Evolutionary conservation across 2,329 filamentous ascomycete species (phyloP), one percentile per base, ranked within the genome.

Genomic region (Ceratocystis diversiconidia): DNA sequence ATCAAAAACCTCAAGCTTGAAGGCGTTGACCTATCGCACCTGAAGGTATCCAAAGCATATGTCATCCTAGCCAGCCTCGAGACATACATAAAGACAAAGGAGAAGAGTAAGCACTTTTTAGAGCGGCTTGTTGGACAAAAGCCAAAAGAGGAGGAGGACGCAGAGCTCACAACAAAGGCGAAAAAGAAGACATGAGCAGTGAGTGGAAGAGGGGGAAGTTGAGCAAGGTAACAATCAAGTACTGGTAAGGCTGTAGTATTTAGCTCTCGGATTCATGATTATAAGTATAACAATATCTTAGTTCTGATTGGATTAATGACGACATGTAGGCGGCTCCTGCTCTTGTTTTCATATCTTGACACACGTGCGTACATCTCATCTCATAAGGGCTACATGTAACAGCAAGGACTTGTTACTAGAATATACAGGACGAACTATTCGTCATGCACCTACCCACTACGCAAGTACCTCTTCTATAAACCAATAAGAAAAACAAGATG

Each of bases 41-140:
- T 95, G 10, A 88, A 85, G 19, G 88, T 95, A 59, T 90, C 86
- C 52, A 86, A 90, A 70, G 87, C 87, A 1, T 96, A 95, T 72
- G 86, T 88, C 0, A 85, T 95, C 0, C 79, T 96, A 0, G 82
- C 92, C 0, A 92, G 92, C 0, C 79, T 96, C 3, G 91, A 96
- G 76, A 82, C 85, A 15, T 96, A 95, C 72, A 76, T 87, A 62
- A 85, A 85, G 70, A 86, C 86, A 12, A 83, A 85, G 62, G 79
- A 79, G 66, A 85, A 85, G 72, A 80, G 87, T 43, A 88, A 87
- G 65, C 65, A 67, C 22, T 62, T 69, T 70, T 82, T 84, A n/a
- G 78, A 63, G 43, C 48, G 44, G 17, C 44, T 67, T 32, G 22
- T 65, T 48, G 66, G 66, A 17, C 66, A 67, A 15, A 65, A 61